Base-by-base conservation (phyloP, 2,329 filamentous ascomycete species). In the Claviceps africana region DNA sequence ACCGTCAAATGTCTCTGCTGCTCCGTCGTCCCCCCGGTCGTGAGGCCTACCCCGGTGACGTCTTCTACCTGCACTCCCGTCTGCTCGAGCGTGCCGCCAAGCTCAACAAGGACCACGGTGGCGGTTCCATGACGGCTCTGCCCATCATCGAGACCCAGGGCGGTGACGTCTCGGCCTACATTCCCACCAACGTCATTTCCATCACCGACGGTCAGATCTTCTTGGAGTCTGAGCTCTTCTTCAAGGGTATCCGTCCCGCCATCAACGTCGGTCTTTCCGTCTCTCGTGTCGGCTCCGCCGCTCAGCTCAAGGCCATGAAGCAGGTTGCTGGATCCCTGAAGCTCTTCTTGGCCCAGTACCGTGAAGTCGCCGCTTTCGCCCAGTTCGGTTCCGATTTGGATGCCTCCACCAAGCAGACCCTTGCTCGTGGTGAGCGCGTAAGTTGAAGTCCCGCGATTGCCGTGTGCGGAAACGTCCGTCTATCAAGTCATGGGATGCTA, bases 251-350 rank as follows among this genome's bases (percentile, higher is more conserved):
- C 75, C 91, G 93, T 70, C 93, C 93, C 66, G 93, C 93, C 78
- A 98, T 98, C 75, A 98, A 98, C 83, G 93, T 98, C 86, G 93
- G 93, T 93, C 88, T 98, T 65, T 98, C 93, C 67, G 93, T 98
- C 65, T 98, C 93, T 64, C 93, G 93, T 88, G 93, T 98, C 85
- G 93, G 93, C 72, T 98, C 93, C 69, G 88, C 93, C 72, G 93
- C 93, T 71, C 93, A 98, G 83, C 83, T 97, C 74, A 98, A 97
- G 88, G 90, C 93, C 77, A 98, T 98, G 93, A 98, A 98, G 85
- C 93, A 98, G 82, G 93, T 98, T 66, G 93, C 93, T 68, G 93
- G 93, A 83, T 97, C 91, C 64, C 81, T 98, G 70, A 98, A 98
- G 85, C 89, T 98, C 65, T 98, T 97, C 89, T 88, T 98, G 86